phyloP scores from a whole-genome alignment of 371 early-diverging fungal genomes.

The Syncephalis plumigaleata region DNA sequence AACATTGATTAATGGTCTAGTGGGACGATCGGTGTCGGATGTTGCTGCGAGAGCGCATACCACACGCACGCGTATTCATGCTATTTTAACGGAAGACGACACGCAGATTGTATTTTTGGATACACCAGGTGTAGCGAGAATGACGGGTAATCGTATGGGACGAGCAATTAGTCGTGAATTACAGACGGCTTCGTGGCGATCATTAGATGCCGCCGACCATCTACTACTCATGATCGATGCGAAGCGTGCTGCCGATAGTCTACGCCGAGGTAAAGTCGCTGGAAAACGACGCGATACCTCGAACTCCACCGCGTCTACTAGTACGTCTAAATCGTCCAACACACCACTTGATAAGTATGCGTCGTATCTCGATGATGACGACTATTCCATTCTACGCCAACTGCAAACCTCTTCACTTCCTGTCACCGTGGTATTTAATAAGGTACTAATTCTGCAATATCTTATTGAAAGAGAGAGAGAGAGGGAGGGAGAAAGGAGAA shows the following conservation, averaged over 20 bases:
- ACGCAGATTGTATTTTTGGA: conserved; percentile 45
- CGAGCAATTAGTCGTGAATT: conserved; percentile 34
- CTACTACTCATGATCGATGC: conserved; percentile 8
- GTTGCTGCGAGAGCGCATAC: conserved; percentile 61
- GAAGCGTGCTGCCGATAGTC: no score
- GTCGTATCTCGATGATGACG: conserved; percentile 25
- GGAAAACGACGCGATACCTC: not conserved
- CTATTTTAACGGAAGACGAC: conserved; percentile 30
- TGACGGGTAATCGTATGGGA: conserved; percentile 3
- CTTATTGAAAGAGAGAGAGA: no score
- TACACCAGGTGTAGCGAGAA: conserved; percentile 37
- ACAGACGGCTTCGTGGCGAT: conserved; percentile 52
- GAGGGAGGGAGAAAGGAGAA: no score
- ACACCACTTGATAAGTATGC: conserved; percentile 25
- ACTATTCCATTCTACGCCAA: conserved; percentile 5
- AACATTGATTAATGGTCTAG: conserved; percentile 49
- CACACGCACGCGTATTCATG: conserved; percentile 36
- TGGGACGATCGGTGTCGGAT: conserved; percentile 35
- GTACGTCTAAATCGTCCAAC: conserved; percentile 28
- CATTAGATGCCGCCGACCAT: conserved; percentile 49
- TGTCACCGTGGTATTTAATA: conserved; percentile 48
- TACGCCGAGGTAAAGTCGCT: not conserved
- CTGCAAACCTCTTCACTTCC: conserved; percentile 23
- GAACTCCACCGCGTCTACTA: conserved; percentile 42
- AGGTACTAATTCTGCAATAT: conserved; percentile 31